Percentiles rank a stretch among this genome's conserved stretches.
Evolutionary conservation across 352 stramenopile species (phyloP).

Genomic region (Globisporangium heterothallicum): DNA sequence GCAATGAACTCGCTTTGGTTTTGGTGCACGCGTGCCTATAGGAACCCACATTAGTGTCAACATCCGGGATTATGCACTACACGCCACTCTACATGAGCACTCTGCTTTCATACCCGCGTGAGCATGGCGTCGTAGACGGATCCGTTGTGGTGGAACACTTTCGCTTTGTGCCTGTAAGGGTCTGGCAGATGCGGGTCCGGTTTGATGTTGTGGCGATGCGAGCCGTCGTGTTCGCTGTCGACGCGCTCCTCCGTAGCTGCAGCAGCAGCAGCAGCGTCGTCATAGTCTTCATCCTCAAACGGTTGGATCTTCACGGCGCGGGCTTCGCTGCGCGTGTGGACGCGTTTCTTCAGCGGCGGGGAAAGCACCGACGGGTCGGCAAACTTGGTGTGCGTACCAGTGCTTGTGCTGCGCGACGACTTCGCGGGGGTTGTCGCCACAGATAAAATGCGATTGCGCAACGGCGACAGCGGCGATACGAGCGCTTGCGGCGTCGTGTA

Average conservation of each 20-base stretch:
- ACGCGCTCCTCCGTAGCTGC: conserved; percentile 15
- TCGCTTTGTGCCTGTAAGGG: conserved; percentile 30
- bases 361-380: conserved; percentile 29
- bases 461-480: background rate
- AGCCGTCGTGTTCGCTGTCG: conserved; percentile 6
- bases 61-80: conserved; percentile 10
- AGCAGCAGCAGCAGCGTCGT: conserved; percentile 15
- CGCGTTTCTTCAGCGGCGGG: conserved; percentile 45
- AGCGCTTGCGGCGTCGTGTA: too few species aligned
- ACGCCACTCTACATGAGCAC: conserved; percentile 1
- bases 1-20: conserved; percentile 66
- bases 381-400: background rate
- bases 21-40: conserved; percentile 53
- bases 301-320: conserved; percentile 35
- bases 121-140: conserved; percentile 61
- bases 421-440: background rate
- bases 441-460: background rate
- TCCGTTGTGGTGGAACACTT: conserved; percentile 30
- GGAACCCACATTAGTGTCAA: too few species aligned
- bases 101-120: conserved; percentile 31
- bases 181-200: conserved; percentile 49
- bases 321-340: conserved; percentile 25
- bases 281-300: conserved; percentile 17
- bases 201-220: conserved; percentile 23
- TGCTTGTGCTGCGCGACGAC: conserved; percentile 2